These are phyloP conservation scores for Ustilago esculenta DNA, from an alignment of 1,284 basidiomycete genomes.

Conservation along the genomic window DNA sequence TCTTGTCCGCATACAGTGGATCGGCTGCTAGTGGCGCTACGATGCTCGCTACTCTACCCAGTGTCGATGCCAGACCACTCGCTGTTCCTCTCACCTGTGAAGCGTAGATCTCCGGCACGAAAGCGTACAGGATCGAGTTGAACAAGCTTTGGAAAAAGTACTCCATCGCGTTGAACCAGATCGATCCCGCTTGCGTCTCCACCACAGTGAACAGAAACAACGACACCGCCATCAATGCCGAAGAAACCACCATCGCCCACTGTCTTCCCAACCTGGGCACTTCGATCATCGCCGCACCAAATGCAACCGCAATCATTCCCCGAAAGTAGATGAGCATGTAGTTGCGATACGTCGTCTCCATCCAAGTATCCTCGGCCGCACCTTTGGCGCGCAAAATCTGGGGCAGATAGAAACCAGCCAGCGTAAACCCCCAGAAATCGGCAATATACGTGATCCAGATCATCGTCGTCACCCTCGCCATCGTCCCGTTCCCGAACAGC, in stretches of 20 bases:
- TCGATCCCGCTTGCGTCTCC: slow-evolving; percentile 35
- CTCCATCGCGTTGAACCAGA: slow-evolving; percentile 67
- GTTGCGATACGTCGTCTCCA: slow-evolving; percentile 68
- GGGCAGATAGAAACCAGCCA: slow-evolving; percentile 68
- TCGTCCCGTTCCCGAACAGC: slow-evolving; percentile 65
- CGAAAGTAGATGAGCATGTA: slow-evolving; percentile 50
- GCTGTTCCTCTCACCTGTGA: slow-evolving; percentile 68
- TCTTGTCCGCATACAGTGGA: slow-evolving; percentile 74
- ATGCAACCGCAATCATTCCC: slow-evolving; percentile 50
- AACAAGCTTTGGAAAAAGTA: slow-evolving; percentile 68
- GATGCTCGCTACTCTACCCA: slow-evolving; percentile 67
- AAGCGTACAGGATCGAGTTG: slow-evolving; percentile 69
- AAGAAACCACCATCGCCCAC: slow-evolving; percentile 68
- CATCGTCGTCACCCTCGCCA: slow-evolving; percentile 65
- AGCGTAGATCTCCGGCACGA: slow-evolving; percentile 68
- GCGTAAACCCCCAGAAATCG: slow-evolving; percentile 67
- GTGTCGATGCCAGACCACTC: slow-evolving; percentile 65
- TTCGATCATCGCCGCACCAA: slow-evolving; percentile 67
- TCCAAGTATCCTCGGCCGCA: slow-evolving; percentile 59
- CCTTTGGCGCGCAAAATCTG: slow-evolving; percentile 67
- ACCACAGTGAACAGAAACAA: slow-evolving; percentile 69
- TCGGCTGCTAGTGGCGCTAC: slow-evolving; percentile 67
- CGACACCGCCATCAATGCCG: slow-evolving; percentile 67
- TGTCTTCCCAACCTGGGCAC: slow-evolving; percentile 68
- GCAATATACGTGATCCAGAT: slow-evolving; percentile 59